Base-by-base conservation (phyloP, 2,329 filamentous ascomycete genomes). In the Exophiala spinifera region DNA sequence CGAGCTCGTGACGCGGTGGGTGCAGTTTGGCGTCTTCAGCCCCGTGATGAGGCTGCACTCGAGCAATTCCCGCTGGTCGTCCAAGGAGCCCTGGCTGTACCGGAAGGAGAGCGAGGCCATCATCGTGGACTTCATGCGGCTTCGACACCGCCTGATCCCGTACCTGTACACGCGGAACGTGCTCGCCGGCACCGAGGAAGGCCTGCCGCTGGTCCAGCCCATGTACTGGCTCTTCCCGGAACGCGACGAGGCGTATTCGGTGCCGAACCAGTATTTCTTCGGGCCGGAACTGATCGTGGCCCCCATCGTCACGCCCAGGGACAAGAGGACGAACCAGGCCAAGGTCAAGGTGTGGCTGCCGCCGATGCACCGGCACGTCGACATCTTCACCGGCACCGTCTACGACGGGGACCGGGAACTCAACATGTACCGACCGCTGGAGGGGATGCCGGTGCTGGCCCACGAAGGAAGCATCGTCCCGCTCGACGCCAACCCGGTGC, bases 1-100 rank as follows among this genome's bases (percentile, higher is more conserved):
- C 47, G 80, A 86, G 61, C 70, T 85, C 6, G 74, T 76, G 1
- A 75, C 78, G 1, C 75, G 83, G 15, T 86, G 83, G 83, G 74
- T 84, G 0, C 83, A 86, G 63, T 72, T 81, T 1, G 83, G 83
- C 4, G 78, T 76, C 43, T 83, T 83, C 64, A 84, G 80, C 0
- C 83, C 83, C 1, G 79, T 86, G 42, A 69, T 85, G 64, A 76
- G 83, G 1, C 70, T 86, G 4, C 83, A 86, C 64, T 85, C 80
- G 0, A 74, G 78, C 40, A 77, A 80, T 56, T 83, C 74, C 39
- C 71, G 69, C 1, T 86, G 83, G 77, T 79, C 76, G 31, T 76
- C 76, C 36, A 84, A 85, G 62, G 83, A 86, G 61, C 83, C 83
- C 0, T 86, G 83, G 83, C 69, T 72, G 20, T 82, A 77, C 62